Conservation (phyloP, 2,329 filamentous ascomycete species). For the Penicillium occitanis region DNA sequence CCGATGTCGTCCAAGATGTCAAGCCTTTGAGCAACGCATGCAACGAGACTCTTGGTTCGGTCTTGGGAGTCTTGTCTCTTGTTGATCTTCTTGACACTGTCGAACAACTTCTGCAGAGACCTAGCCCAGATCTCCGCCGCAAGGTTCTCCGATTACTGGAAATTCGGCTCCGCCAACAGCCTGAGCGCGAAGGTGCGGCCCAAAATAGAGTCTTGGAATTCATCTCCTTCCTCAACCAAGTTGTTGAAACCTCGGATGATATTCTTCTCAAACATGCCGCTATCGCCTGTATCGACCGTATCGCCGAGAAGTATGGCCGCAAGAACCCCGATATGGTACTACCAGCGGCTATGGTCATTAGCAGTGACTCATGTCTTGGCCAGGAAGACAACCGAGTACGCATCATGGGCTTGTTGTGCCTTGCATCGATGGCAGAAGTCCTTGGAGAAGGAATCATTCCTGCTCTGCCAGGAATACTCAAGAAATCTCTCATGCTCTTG, state of each 20-base stretch:
- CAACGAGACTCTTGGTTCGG: constrained; percentile 70
- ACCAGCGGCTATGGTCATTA: constrained; percentile 72
- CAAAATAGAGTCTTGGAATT: constrained; percentile 73
- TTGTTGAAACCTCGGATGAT: constrained; percentile 71
- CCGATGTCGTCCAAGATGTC: constrained; percentile 51
- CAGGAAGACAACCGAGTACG: constrained; percentile 70
- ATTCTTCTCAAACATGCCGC: constrained; percentile 79
- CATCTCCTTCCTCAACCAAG: constrained; percentile 72
- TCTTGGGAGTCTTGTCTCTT: constrained; percentile 83
- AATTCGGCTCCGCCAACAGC: constrained; percentile 71
- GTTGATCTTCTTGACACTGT: constrained; percentile 86
- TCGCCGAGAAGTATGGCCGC: constrained; percentile 92
- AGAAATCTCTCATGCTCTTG: constrained; percentile 70
- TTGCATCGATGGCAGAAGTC: constrained; percentile 86
- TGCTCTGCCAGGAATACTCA: constrained; percentile 73
- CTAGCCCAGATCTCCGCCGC: constrained; percentile 71
- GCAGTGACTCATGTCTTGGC: constrained; percentile 72
- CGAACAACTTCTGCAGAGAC: constrained; percentile 73
- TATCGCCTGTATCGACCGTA: constrained; percentile 86
- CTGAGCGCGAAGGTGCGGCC: constrained; percentile 66
- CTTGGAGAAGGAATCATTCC: constrained; percentile 83
- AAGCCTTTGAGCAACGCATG: constrained; percentile 44
- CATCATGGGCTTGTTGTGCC: constrained; percentile 80
- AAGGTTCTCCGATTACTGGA: constrained; percentile 81
- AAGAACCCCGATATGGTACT: constrained; percentile 78